Evolutionary conservation across 257 asterid species (phyloP), one percentile per base, ranked within the genome.

Genomic region (Solanum etuberosum): DNA sequence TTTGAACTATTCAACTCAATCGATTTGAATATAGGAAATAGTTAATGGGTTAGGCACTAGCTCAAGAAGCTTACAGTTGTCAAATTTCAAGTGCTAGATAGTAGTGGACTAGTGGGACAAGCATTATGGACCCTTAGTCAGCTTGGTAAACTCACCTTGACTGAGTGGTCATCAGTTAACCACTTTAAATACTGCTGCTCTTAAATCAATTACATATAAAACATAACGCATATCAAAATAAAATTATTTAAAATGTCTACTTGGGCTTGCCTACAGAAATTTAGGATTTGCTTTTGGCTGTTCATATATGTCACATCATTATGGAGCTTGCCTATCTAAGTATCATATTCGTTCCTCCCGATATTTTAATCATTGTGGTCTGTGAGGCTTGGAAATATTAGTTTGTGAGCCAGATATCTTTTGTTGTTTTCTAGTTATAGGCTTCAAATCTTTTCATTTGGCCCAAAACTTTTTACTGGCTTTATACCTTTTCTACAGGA

Each of bases 401-500:
- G 65, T 43, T 76, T 25, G 38, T 78, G 20, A 43, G 84, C 16
- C 25, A 77, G 63, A 14, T 54, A 27, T 1, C 10, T 15, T 43
- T 27, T 43, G 40, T 78, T 78, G 84, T 7, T 7, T 29, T 78
- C 37, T 77, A 42, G 61, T n/a, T 42, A 25, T 42, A 77, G 83
- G 37, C 37, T 77, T 40, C 37, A 77, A 25, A 42, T 77, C 15
- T 16, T 78, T 78, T 78, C 84, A 27, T 27, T 78, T 78, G 65
- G 84, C 65, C 40, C n/a, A 5, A 27, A 78, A 78, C 65, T 2
- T 27, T 46, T 15, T 46, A 43, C 84, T 78, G 84, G 65, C 84
- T 29, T 78, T 20, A 78, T 78, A 43, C 5, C 18, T 46, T 78
- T 46, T 43, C 65, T 90, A 91, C 94, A 95, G 98, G 94, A 67